Base-by-base conservation (phyloP, 2,329 filamentous ascomycete species). In the Ophioceras dolichostomum region DNA sequence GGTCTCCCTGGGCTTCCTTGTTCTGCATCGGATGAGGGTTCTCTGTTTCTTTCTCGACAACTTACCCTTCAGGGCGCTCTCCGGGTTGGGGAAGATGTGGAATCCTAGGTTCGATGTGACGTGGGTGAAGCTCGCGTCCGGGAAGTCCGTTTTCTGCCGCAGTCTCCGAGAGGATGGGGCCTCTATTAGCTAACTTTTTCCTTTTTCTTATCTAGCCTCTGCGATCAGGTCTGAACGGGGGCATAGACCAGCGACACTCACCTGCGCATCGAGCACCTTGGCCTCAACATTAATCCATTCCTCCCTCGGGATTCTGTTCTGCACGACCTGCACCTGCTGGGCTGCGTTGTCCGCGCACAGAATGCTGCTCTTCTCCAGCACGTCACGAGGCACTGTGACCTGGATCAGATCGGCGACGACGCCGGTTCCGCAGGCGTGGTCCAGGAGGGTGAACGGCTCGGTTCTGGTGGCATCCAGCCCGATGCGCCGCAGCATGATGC, bases 361-460 rank as follows among this genome's bases (percentile, higher is more conserved):
- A 37, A 75, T 57, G 17, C 56, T 59, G 51, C 68, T 70, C 37
- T 50, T 47, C 8, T 47, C 49, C 16, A 68, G 53, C 5, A 63
- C 50, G 2, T 60, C 46, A 7, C 48, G 50, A 10, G 57, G 43
- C 12, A 74, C 41, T 3, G 46, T 49, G 9, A 49, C 48, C 39
- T 69, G 61, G 12, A 73, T 45, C 19, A 63, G 50, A 8, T 62
- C 59, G 1, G 63, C 64, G 10, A 72, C 55, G 13, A 70, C 57
- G 1, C 70, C 72, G 4, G 60, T 58, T 0, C 71, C 71, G 39
- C 70, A 75, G 6, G 66, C 70, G 43, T 63, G 64, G 40, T 76
- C 72, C 10, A 76, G 48, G 18, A 75, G 44, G 3, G 36, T 34
- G 34, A 68, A 52, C 0, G 62, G 59, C 5, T 42, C 42, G 9